Percentiles rank a stretch among this genome's conserved stretches.
Evolutionary conservation across 108 stramenopile genomes (phyloP).

Genomic region (Schizochytrium sp.): DNA sequence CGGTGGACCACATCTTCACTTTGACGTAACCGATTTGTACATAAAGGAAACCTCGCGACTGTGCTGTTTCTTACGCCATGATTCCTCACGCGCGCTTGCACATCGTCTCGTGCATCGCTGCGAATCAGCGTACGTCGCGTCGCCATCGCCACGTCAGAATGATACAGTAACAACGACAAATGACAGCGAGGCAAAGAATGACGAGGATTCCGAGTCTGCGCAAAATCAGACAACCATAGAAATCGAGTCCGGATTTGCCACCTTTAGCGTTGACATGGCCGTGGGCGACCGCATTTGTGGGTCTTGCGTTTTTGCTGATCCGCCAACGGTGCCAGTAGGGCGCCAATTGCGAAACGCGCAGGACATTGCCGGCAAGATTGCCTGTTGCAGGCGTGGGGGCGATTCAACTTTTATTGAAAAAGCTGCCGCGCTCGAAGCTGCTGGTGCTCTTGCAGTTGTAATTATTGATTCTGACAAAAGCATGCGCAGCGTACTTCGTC

Average conservation of each 20-base stretch:
- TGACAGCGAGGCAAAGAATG: too few species aligned
- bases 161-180: too few species aligned
- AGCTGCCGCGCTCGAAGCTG: background rate
- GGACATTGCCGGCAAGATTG: background rate
- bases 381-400: background rate
- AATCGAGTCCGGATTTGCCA: background rate
- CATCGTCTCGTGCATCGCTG: too few species aligned
- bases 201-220: too few species aligned
- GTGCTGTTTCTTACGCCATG: background rate
- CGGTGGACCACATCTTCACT: slow-evolving; percentile 35
- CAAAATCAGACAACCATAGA: too few species aligned
- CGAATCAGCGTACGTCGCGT: too few species aligned
- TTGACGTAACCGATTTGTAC: slow-evolving; percentile 33
- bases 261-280: background rate
- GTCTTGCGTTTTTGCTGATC: background rate
- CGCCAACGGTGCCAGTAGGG: background rate
- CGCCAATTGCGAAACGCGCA: background rate
- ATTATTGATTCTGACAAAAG: background rate
- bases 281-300: background rate
- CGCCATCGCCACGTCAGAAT: too few species aligned
- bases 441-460: background rate
- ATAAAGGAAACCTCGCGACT: slow-evolving; percentile 28
- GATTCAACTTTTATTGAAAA: background rate
- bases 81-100: too few species aligned
- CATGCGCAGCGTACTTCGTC: background rate